These are phyloP conservation scores for Wallacemonas rigidus DNA, from an alignment of 208 protist genomes.

Conservation along the genomic window DNA sequence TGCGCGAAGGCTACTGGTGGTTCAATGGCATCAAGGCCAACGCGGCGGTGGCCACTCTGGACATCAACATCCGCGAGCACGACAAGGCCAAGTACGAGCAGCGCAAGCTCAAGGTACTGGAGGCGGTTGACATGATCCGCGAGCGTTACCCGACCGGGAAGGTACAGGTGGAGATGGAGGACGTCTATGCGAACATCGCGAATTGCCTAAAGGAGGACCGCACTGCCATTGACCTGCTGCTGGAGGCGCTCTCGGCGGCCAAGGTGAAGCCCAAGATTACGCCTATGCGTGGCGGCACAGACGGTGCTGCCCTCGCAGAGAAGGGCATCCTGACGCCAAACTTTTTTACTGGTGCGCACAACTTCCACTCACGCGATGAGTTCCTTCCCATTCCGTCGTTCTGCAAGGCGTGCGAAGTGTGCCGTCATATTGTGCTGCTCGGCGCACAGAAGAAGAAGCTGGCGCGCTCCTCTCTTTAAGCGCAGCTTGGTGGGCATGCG, in stretches of 20 bases:
- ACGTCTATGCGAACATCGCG: slow-evolving; percentile 81
- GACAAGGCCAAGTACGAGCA: slow-evolving; percentile 49
- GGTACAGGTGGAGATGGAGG: slow-evolving; percentile 56
- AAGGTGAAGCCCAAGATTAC: slow-evolving; percentile 74
- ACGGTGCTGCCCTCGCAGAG: slow-evolving; percentile 74
- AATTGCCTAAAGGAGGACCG: slow-evolving; percentile 60
- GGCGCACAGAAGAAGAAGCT: slow-evolving; percentile 37
- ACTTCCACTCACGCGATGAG: slow-evolving; percentile 89
- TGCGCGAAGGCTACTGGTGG: slow-evolving; percentile 84
- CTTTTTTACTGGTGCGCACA: slow-evolving; percentile 88
- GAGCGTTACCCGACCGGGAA: slow-evolving; percentile 66
- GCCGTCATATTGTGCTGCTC: slow-evolving; percentile 65
- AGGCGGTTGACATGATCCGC: slow-evolving; percentile 50
- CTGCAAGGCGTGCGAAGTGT: slow-evolving; percentile 83
- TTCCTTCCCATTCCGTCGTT: slow-evolving; percentile 84
- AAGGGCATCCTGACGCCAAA: slow-evolving; percentile 78
- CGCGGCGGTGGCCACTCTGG: slow-evolving; percentile 44
- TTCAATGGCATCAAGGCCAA: slow-evolving; percentile 68
- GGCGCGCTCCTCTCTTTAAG: slow-evolving; percentile 8
- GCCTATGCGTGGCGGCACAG: slow-evolving; percentile 83
- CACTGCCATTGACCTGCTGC: slow-evolving; percentile 70
- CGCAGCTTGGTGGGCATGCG: no score
- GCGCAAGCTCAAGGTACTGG: slow-evolving; percentile 52
- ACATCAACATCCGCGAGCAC: slow-evolving; percentile 77
- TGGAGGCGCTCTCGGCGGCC: slow-evolving; percentile 57